These are phyloP conservation scores for Leccinum subatratum DNA, from an alignment of 1,284 basidiomycete genomes.

Conservation along the genomic window DNA sequence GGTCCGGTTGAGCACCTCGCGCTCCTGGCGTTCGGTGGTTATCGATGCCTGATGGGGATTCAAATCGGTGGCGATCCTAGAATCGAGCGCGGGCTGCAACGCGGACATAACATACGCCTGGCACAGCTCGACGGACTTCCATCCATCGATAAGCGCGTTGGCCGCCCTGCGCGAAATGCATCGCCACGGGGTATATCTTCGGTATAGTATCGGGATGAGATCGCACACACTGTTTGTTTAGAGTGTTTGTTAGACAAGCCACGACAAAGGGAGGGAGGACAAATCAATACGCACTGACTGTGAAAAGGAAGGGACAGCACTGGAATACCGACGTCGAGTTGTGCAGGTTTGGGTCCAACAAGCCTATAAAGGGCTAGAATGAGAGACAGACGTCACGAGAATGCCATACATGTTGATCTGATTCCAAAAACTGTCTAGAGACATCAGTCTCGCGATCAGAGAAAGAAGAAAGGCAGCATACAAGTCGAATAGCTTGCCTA, in stretches of 20 bases:
- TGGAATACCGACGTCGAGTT: constrained; percentile 69
- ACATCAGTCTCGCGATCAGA: constrained; percentile 10
- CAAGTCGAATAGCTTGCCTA: constrained; percentile 80
- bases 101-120: constrained; percentile 44
- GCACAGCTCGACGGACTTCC: constrained; percentile 63
- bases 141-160: constrained; percentile 72
- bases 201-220: constrained; percentile 68
- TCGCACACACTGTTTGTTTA: constrained; percentile 58
- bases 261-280: neutral
- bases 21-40: constrained; percentile 62
- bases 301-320: constrained; percentile 77
- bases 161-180: constrained; percentile 82
- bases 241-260: constrained; percentile 2
- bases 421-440: constrained; percentile 52
- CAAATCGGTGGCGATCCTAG: constrained; percentile 74
- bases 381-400: constrained; percentile 4
- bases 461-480: constrained; percentile 37
- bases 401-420: constrained; percentile 57
- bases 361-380: constrained; percentile 62
- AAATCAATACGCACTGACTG: constrained; percentile 56
- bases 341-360: constrained; percentile 71
- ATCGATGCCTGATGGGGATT: constrained; percentile 70
- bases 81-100: neutral
- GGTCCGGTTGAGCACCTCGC: constrained; percentile 76
- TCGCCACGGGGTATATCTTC: constrained; percentile 76